Base-by-base conservation (phyloP, 148 eudicot genomes). In the Chenopodium quinoa region DNA sequence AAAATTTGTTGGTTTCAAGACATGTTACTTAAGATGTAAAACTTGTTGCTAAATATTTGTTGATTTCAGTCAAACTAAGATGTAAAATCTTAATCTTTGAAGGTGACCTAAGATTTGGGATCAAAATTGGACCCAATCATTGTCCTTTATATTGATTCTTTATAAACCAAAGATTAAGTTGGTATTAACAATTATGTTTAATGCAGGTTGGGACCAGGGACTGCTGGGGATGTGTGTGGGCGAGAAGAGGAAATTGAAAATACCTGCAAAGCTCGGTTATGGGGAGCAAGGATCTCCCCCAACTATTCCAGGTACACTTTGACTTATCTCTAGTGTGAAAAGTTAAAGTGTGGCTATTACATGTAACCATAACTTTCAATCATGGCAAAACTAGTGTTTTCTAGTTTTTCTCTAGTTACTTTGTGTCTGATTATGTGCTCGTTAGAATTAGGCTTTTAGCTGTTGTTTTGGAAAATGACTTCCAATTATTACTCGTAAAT, bases 201-300 rank as follows among this genome's bases (percentile, higher is more conserved):
- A 82, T 84, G 78, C 91, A 97, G 99, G 99, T 68, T 97, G 99
- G 98, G 99, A 97, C 88, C 99, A 94, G 86, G 99, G 99, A 78
- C 81, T 97, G 29, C 82, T 97, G 83, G 99, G 95, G 27, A 94
- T 94, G 99, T 97, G 99, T 56, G 88, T 97, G 22, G 98, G 99
- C 70, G 99, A 97, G 87, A 97, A 97, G 88, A 84, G 99, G 37
- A 97, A 97, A 88, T 91, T 94, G 90, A 92, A 92, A 86, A 97
- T 94, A 65, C 99, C 99, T 63, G 85, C 97, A 14, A 91, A 91
- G 75, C 93, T 92, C 73, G 97, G 97, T 10, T 92, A 92, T 83
- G 97, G 99, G 48, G 98, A 92, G 7, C 87, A 86, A 54, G 98
- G 99, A 7, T 97, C 99, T 44, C 98, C 99, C 25, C 99, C 99